These are phyloP conservation scores for Abrus pulchellus DNA, from an alignment of 306 rosid species.

Conservation along the genomic window DNA sequence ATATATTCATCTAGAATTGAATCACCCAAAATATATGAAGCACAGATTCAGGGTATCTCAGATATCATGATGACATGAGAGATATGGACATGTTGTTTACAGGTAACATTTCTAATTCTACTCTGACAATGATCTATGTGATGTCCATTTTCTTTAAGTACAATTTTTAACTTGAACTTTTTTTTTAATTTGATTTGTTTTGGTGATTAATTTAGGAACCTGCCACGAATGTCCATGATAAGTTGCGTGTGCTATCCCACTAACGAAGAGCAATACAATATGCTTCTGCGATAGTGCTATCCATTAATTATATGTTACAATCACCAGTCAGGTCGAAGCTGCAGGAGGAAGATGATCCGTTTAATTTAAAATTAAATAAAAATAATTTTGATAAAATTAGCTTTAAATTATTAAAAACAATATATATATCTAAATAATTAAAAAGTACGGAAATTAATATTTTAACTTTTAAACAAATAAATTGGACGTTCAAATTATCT, in stretches of 20 bases:
- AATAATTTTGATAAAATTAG: no score
- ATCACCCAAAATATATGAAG: constrained; percentile 12
- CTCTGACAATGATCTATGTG: background rate
- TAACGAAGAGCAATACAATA: constrained; percentile 33
- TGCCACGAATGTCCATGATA: constrained; percentile 24
- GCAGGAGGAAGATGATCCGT: constrained; percentile 23
- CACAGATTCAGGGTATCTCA: constrained; percentile 25
- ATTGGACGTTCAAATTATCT: no score
- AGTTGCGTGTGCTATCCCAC: constrained; percentile 45
- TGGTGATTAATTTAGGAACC: constrained; percentile 1
- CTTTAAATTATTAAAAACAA: no score
- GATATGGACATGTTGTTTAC: no score
- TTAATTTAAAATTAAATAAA: no score
- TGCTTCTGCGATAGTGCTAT: constrained; percentile 13
- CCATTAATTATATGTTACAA: constrained; percentile 4
- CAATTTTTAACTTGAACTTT: background rate
- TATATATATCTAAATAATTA: no score
- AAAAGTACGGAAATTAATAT: no score
- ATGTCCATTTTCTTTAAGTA: background rate
- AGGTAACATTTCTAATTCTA: background rate
- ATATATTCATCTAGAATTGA: constrained; percentile 2
- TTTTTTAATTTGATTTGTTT: background rate
- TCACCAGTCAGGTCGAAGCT: background rate
- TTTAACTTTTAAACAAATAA: no score
- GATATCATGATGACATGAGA: background rate